Evolutionary conservation across 1,284 basidiomycete species (phyloP).

Genomic region (Malassezia equina): DNA sequence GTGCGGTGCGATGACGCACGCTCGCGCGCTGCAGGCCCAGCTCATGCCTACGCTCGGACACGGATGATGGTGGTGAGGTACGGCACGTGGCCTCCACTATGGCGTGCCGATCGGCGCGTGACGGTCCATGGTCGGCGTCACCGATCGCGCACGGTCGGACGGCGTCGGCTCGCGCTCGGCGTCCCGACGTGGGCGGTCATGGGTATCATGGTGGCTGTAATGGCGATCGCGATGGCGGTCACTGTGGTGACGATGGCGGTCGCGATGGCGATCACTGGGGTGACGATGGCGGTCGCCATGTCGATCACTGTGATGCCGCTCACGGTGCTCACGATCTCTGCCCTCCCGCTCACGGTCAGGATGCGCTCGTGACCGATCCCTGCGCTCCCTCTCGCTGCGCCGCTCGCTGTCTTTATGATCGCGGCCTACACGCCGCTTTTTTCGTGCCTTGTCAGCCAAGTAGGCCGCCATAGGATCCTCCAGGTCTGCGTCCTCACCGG

Average conservation of each 20-base stretch:
- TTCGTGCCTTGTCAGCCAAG: slow-evolving; percentile 25
- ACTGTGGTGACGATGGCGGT: background rate
- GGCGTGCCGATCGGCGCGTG: background rate
- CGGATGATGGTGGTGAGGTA: background rate
- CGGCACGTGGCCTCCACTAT: slow-evolving; percentile 7
- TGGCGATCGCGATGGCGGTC: background rate
- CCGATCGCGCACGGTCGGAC: background rate
- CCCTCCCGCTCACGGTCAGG: background rate
- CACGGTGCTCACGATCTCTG: background rate
- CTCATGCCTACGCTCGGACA: background rate
- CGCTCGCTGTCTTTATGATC: background rate
- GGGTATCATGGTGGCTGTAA: too few relatives aligned
- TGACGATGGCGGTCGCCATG: background rate
- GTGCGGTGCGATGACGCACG: background rate
- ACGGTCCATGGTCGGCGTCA: slow-evolving; percentile 6
- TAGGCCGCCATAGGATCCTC: slow-evolving; percentile 97
- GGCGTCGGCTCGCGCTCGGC: background rate
- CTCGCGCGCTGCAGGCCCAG: background rate
- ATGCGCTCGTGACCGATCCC: background rate
- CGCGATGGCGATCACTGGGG: background rate
- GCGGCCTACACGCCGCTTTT: background rate
- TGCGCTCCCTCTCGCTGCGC: background rate
- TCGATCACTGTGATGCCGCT: background rate
- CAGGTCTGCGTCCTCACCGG: slow-evolving; percentile 58
- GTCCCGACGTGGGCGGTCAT: background rate